Base-by-base conservation (phyloP, 2,329 filamentous ascomycete species). In the Sclerotinia borealis region DNA sequence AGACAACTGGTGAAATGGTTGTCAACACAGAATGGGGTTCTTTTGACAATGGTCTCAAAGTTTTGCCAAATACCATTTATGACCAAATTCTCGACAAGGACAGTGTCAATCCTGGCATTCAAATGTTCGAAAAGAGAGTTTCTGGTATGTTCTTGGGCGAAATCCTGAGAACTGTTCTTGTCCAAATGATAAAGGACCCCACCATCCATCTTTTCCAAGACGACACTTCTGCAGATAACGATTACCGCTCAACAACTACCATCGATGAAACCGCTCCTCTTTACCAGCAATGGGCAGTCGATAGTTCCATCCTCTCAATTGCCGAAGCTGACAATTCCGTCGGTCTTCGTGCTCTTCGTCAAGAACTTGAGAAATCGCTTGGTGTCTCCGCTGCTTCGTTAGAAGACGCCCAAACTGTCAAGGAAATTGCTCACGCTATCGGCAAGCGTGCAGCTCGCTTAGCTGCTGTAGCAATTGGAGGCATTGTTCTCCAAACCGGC, bases 61-160 rank as follows among this genome's bases (percentile, higher is more conserved):
- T 96, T 25, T 82, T 99, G 47, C 95, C 93, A 51, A 89, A 87
- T 71, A 98, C 93, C 0, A 79, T 85, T 0, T 98, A 92, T 79
- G 95, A 99, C 74, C 79, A 81, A 56, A 83, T 86, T 63, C 82
- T 99, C 29, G 93, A 99, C 76, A 79, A 80, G 63, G 85, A 88
- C 65, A 95, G 89, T 68, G 86, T 91, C 70, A 98, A 99, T 77
- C 93, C 93, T 0, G 95, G 95, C 31, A 86, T 96, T 66, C 95
- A 99, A 75, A 96, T 98, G 91, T 99, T 98, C 74, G 95, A 99
- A 80, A 99, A 99, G 83, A 90, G 93, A 54, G 89, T 99, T 19
- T 96, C 92, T 0, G 95, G 95, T 75, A 98, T 99, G 93, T 99
- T 98, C 79, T 78, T 99, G 55, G 95, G 95, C 61, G 95, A 99